Conservation (phyloP, 805 yeast species). For the Wickerhamiella brachini region DNA sequence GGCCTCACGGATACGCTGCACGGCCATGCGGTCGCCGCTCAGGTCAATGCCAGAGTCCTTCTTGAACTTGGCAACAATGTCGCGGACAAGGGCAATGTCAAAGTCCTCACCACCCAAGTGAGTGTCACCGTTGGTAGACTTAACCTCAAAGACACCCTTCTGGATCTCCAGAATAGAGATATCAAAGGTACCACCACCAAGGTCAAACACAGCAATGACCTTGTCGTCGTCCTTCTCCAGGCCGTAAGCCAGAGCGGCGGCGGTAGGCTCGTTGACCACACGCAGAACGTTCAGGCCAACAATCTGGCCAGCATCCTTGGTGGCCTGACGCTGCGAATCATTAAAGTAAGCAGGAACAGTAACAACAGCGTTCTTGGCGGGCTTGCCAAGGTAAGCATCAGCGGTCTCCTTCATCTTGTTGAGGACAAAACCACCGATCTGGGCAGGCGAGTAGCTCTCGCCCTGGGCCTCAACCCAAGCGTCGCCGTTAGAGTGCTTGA, state of each 20-base stretch:
- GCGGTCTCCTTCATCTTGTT: constrained; percentile 99
- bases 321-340: constrained; percentile 86
- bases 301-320: constrained; percentile 95
- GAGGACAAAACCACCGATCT: constrained; percentile 84
- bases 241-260: constrained; percentile 92
- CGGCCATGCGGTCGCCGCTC: constrained; percentile 53
- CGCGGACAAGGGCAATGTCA: constrained; percentile 76
- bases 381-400: constrained; percentile 77
- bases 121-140: constrained; percentile 93
- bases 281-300: constrained; percentile 84
- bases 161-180: constrained; percentile 91
- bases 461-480: constrained; percentile 93
- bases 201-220: constrained; percentile 90
- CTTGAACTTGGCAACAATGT: constrained; percentile 68
- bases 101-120: constrained; percentile 90
- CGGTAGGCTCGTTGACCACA: constrained; percentile 85
- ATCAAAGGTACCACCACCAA: constrained; percentile 99
- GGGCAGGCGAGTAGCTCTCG: constrained; percentile 82
- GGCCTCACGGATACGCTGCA: constrained; percentile 77
- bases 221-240: constrained; percentile 71
- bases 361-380: constrained; percentile 78
- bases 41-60: constrained; percentile 57
- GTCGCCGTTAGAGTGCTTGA: constrained; percentile 83
- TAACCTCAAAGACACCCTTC: constrained; percentile 95
- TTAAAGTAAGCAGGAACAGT: constrained; percentile 85